Evolutionary conservation across 2,329 filamentous ascomycete genomes (phyloP).

Genomic region (Sporothrix euskadiensis): DNA sequence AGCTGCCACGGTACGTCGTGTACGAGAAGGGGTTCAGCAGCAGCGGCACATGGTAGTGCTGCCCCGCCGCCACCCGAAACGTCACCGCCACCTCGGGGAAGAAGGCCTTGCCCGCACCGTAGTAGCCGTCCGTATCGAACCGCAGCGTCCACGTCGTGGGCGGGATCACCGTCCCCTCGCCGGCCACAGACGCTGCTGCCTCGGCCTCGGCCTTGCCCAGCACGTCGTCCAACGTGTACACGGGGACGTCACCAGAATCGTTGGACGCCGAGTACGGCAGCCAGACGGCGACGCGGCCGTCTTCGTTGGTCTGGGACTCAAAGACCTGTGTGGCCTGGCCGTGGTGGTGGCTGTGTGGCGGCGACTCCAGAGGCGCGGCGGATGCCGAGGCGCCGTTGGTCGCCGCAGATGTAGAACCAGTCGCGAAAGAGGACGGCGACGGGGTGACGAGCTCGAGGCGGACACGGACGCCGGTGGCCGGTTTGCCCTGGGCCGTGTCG

Average conservation of each 20-base stretch:
- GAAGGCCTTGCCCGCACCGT: slow-evolving; percentile 60
- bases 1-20: slow-evolving; percentile 78
- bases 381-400: slow-evolving; percentile 37
- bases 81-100: slow-evolving; percentile 61
- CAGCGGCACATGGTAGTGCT: slow-evolving; percentile 79
- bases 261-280: slow-evolving; percentile 55
- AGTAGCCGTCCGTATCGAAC: slow-evolving; percentile 74
- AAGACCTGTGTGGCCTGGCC: slow-evolving; percentile 53
- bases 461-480: slow-evolving; percentile 66
- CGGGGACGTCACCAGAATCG: slow-evolving; percentile 57
- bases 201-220: slow-evolving; percentile 45
- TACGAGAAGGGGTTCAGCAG: slow-evolving; percentile 77
- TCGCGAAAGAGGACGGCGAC: slow-evolving; percentile 33
- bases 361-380: slow-evolving; percentile 30
- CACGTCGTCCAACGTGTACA: slow-evolving; percentile 60
- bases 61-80: slow-evolving; percentile 53
- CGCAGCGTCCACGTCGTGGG: slow-evolving; percentile 65
- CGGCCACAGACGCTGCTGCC: slow-evolving; percentile 35
- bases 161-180: slow-evolving; percentile 16
- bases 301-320: slow-evolving; percentile 69
- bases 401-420: slow-evolving; percentile 32
- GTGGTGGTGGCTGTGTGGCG: slow-evolving; percentile 36
- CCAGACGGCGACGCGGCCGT: slow-evolving; percentile 74
- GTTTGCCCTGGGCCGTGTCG: slow-evolving; percentile 73
- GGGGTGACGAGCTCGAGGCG: slow-evolving; percentile 56